phyloP scores from a whole-genome alignment of 768 basidiomycete species.

The Amyloporia xantha region DNA sequence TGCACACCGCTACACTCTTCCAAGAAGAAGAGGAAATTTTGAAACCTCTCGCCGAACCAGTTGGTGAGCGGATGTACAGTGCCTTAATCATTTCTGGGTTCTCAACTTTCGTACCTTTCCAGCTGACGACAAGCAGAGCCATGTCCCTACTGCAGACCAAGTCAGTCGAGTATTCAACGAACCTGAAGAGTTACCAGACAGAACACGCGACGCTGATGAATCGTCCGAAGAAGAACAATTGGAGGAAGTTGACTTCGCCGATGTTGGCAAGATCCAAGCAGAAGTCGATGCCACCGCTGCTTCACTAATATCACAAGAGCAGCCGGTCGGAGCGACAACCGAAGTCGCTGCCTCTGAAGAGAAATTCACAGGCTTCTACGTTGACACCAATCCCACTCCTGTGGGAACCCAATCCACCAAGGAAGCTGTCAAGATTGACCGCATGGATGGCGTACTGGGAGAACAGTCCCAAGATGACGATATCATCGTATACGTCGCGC shows the following conservation, averaged over 20 bases:
- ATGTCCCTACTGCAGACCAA: conserved; percentile 65
- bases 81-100: too few relatives aligned
- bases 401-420: not conserved
- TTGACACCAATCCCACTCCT: conserved; percentile 24
- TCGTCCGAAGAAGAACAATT: conserved; percentile 18
- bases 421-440: conserved; percentile 5
- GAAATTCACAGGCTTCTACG: conserved; percentile 32
- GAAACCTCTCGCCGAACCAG: conserved; percentile 43
- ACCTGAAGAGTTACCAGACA: conserved; percentile 7
- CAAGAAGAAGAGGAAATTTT: conserved; percentile 54
- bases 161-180: conserved; percentile 59
- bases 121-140: conserved; percentile 46
- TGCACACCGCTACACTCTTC: conserved; percentile 46
- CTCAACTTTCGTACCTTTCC: conserved; percentile 1
- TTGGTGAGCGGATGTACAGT: conserved; percentile 35
- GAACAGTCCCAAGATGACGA: conserved; percentile 33
- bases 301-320: not conserved
- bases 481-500: conserved; percentile 71
- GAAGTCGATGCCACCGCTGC: conserved; percentile 29
- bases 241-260: conserved; percentile 54
- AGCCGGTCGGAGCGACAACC: not conserved
- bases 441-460: conserved; percentile 8
- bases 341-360: conserved; percentile 24
- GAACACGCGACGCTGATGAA: conserved; percentile 1
- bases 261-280: conserved; percentile 42